A percentile compares a stretch with the other conserved stretches of the same genome.
These are phyloP conservation scores for Coemansia sp. DNA, from an alignment of 192 early-diverging fungal genomes.

Conservation along the genomic window DNA sequence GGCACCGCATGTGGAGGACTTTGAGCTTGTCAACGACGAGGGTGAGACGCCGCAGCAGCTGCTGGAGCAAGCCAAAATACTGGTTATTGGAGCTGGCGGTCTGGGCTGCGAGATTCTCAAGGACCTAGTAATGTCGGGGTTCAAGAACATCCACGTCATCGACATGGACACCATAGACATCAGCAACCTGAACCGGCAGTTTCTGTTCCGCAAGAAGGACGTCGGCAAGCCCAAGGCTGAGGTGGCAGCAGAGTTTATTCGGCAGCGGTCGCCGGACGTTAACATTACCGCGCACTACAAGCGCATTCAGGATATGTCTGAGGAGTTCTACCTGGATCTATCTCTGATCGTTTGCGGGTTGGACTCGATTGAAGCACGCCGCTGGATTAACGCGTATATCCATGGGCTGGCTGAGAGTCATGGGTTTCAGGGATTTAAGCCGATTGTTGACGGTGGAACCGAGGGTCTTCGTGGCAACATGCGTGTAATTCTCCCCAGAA, in stretches of 20 bases:
- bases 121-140: conserved; percentile 77
- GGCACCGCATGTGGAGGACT: conserved; percentile 46
- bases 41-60: conserved; percentile 50
- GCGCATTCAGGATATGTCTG: conserved; percentile 95
- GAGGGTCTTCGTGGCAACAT: conserved; percentile 97
- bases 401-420: conserved; percentile 74
- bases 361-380: conserved; percentile 91
- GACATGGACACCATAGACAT: conserved; percentile 90
- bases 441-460: conserved; percentile 93
- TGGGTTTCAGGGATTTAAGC: conserved; percentile 73
- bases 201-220: conserved; percentile 74
- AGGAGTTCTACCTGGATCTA: conserved; percentile 89
- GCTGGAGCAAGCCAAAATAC: conserved; percentile 61
- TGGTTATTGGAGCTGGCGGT: conserved; percentile 84
- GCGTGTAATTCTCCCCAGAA: conserved; percentile 82
- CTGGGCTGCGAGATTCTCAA: conserved; percentile 85
- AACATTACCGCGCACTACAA: conserved; percentile 77
- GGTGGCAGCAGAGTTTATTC: conserved; percentile 76
- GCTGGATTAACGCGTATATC: conserved; percentile 96
- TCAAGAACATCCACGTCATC: conserved; percentile 79
- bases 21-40: conserved; percentile 50
- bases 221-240: conserved; percentile 77
- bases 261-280: conserved; percentile 65
- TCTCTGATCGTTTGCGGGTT: conserved; percentile 88
- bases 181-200: conserved; percentile 82